Conservation (phyloP, 2,329 filamentous ascomycete genomes). For the Penicillium sumatraense region DNA sequence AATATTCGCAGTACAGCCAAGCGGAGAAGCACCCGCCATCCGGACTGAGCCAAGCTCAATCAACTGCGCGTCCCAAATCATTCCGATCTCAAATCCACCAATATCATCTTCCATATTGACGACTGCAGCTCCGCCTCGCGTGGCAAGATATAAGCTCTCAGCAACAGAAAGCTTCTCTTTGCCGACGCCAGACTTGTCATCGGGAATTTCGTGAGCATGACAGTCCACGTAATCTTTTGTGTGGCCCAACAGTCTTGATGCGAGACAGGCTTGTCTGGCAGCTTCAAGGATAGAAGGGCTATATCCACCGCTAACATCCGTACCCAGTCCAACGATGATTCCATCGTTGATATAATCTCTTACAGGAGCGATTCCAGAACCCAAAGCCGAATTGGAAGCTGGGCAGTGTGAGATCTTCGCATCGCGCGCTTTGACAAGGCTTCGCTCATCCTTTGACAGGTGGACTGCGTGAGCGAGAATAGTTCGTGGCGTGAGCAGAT, state of each 20-base stretch:
- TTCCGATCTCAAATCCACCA: constrained; percentile 82
- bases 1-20: neutral
- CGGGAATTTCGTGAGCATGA: constrained; percentile 23
- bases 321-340: constrained; percentile 82
- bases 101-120: constrained; percentile 73
- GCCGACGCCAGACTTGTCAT: constrained; percentile 37
- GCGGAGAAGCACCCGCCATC: constrained; percentile 22
- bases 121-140: constrained; percentile 81
- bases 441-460: constrained; percentile 68
- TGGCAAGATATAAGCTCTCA: constrained; percentile 85
- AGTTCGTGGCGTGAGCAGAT: constrained; percentile 72
- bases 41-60: constrained; percentile 64
- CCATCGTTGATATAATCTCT: constrained; percentile 75
- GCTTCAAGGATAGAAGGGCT: constrained; percentile 80
- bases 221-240: constrained; percentile 6
- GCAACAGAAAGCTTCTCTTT: constrained; percentile 75
- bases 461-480: constrained; percentile 88
- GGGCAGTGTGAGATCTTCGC: constrained; percentile 84
- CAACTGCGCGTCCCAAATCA: constrained; percentile 90
- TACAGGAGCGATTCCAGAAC: constrained; percentile 77
- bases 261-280: constrained; percentile 79
- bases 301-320: constrained; percentile 89
- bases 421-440: constrained; percentile 63
- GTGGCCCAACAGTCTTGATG: constrained; percentile 68
- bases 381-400: constrained; percentile 75